Evolutionary conservation across 805 yeast genomes (phyloP).

Genomic region (Ogataea saltuana): DNA sequence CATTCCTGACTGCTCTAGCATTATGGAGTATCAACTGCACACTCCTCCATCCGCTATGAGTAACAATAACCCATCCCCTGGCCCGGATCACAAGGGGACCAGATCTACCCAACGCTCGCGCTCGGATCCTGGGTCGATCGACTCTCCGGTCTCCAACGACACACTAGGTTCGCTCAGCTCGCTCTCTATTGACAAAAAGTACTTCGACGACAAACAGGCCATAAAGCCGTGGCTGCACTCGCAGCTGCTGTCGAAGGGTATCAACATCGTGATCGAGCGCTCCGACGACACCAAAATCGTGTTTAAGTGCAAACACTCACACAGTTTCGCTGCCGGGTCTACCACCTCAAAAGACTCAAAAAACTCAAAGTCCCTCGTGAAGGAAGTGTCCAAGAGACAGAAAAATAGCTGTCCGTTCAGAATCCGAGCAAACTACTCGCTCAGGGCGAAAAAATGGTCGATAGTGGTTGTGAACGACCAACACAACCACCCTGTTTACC

Average conservation of each 20-base stretch:
- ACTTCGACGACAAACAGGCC: conserved; percentile 44
- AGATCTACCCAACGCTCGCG: not conserved
- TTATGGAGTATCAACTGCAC: conserved; percentile 21
- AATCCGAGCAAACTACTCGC: conserved; percentile 60
- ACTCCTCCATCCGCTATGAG: conserved; percentile 17
- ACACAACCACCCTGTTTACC: conserved; percentile 54
- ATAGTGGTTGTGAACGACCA: conserved; percentile 58
- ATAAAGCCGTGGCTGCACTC: conserved; percentile 65
- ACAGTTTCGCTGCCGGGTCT: conserved; percentile 17
- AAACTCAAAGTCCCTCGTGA: conserved; percentile 13
- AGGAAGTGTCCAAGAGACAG: conserved; percentile 25
- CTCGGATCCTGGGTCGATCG: not conserved
- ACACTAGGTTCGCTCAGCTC: no score
- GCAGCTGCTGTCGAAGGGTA: conserved; percentile 48
- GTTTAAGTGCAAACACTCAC: conserved; percentile 55
- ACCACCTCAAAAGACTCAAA: conserved; percentile 13
- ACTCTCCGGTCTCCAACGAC: not conserved
- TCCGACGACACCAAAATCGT: conserved; percentile 61
- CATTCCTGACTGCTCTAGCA: not conserved
- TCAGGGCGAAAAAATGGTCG: conserved; percentile 55
- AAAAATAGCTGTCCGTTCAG: conserved; percentile 57
- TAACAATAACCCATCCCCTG: not conserved
- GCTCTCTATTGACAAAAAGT: conserved; percentile 25
- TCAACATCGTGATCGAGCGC: conserved; percentile 60
- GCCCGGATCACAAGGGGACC: conserved; percentile 1